phyloP scores from a whole-genome alignment of 2,329 filamentous ascomycete species.

The Bipolaris bicolor region DNA sequence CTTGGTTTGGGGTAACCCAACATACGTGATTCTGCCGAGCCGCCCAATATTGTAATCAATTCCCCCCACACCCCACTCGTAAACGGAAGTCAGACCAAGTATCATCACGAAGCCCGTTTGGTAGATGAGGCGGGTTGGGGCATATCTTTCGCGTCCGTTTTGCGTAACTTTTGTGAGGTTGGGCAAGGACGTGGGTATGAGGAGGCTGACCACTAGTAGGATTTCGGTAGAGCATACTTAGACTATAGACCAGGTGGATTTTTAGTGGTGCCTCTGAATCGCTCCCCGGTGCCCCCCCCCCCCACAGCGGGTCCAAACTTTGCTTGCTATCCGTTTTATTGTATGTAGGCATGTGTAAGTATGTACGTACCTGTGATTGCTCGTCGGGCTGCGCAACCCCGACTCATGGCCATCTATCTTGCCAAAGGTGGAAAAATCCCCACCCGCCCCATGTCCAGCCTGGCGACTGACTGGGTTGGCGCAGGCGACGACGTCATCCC shows the following conservation, averaged over 20 bases:
- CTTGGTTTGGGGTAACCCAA: neutral
- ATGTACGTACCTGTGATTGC: conserved; percentile 5
- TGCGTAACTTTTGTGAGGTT: neutral
- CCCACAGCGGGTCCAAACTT: conserved; percentile 21
- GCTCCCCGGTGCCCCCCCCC: neutral
- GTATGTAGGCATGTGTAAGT: neutral
- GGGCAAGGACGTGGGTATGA: neutral
- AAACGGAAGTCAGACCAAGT: neutral
- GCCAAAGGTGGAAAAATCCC: neutral
- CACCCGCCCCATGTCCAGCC: neutral
- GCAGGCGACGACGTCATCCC: conserved; percentile 22
- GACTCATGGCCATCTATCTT: neutral
- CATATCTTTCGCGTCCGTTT: no score
- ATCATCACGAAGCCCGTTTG: neutral
- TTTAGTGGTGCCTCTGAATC: neutral
- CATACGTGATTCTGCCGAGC: neutral
- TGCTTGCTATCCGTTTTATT: conserved; percentile 6
- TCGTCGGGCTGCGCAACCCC: neutral
- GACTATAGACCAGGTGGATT: neutral
- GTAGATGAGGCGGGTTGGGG: no score
- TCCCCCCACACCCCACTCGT: conserved; percentile 4
- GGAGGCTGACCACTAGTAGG: no score
- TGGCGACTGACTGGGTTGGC: neutral
- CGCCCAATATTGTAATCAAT: neutral
- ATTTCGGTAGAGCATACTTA: neutral